Percentiles rank a stretch among this genome's conserved stretches.
Evolutionary conservation across 257 asterid species (phyloP).

Genomic region (Scutellaria baicalensis): DNA sequence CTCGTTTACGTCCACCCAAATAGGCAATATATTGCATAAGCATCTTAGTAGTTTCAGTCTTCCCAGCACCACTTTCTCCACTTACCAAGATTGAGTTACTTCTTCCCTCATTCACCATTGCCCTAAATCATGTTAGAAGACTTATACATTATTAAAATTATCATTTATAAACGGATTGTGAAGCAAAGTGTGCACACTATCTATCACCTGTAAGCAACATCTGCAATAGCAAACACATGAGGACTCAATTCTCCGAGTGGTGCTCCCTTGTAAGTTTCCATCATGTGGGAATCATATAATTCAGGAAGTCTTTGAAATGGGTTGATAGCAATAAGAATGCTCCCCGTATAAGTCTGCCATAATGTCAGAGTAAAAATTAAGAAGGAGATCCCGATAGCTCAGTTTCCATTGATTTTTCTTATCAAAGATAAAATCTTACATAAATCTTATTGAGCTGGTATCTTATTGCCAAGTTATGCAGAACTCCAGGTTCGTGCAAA

Average conservation of each 20-base stretch:
- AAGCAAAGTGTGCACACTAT: conserved; percentile 7
- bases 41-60: conserved; percentile 95
- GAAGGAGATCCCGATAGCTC: background rate
- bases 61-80: conserved; percentile 97
- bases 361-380: conserved; percentile 27
- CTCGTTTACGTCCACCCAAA: conserved; percentile 82
- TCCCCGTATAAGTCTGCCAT: conserved; percentile 88
- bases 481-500: conserved; percentile 84
- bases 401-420: conserved; percentile 12
- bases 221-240: conserved; percentile 88
- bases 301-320: conserved; percentile 91
- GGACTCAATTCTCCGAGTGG: conserved; percentile 72
- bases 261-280: conserved; percentile 74
- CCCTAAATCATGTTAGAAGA: conserved; percentile 46
- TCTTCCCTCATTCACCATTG: conserved; percentile 72
- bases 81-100: conserved; percentile 86
- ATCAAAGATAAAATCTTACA: too few relatives aligned
- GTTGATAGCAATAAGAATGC: conserved; percentile 89
- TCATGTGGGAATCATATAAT: conserved; percentile 59
- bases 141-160: conserved; percentile 24
- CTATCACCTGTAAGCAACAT: conserved; percentile 69
- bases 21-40: conserved; percentile 87
- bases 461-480: conserved; percentile 69
- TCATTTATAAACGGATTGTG: conserved; percentile 10
- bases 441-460: conserved; percentile 70